These are phyloP conservation scores for Podaxis pistillaris DNA, from an alignment of 768 basidiomycete species.

Conservation along the genomic window DNA sequence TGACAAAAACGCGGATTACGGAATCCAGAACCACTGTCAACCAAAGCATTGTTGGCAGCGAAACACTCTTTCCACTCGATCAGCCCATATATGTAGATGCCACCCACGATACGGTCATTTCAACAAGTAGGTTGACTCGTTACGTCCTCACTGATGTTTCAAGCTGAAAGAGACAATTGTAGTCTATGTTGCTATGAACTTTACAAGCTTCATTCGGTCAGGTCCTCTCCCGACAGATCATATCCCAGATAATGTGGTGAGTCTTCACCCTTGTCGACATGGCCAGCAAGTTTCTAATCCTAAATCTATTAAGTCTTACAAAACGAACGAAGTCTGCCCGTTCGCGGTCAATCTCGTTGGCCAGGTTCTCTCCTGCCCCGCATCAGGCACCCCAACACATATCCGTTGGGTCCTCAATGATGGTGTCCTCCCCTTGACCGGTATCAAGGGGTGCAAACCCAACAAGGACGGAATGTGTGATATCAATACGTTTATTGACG, in stretches of 20 bases:
- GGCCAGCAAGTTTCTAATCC: constrained; percentile 36
- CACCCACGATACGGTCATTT: constrained; percentile 70
- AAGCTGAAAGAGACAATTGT: constrained; percentile 11
- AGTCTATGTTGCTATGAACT: constrained; percentile 73
- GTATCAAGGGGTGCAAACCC: constrained; percentile 56
- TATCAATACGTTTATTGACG: constrained; percentile 54
- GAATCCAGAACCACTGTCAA: constrained; percentile 62
- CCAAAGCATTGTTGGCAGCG: constrained; percentile 55
- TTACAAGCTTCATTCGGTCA: constrained; percentile 56
- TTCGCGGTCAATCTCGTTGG: constrained; percentile 37
- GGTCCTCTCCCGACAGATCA: constrained; percentile 66
- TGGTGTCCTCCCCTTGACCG: constrained; percentile 65
- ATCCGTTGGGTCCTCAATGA: constrained; percentile 77
- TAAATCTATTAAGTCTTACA: constrained; percentile 34
- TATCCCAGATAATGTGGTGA: constrained; percentile 51
- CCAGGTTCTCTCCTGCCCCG: constrained; percentile 46
- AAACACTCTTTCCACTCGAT: constrained; percentile 52
- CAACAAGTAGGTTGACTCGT: constrained; percentile 44
- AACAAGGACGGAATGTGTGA: constrained; percentile 63
- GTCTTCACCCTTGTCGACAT: constrained; percentile 51
- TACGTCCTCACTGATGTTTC: neutral
- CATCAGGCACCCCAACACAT: constrained; percentile 30
- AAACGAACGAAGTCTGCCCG: constrained; percentile 30
- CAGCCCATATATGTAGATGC: constrained; percentile 71
- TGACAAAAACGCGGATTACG: constrained; percentile 60